Conservation (phyloP, 345 rosid genomes). For the Hevea brasiliensis region DNA sequence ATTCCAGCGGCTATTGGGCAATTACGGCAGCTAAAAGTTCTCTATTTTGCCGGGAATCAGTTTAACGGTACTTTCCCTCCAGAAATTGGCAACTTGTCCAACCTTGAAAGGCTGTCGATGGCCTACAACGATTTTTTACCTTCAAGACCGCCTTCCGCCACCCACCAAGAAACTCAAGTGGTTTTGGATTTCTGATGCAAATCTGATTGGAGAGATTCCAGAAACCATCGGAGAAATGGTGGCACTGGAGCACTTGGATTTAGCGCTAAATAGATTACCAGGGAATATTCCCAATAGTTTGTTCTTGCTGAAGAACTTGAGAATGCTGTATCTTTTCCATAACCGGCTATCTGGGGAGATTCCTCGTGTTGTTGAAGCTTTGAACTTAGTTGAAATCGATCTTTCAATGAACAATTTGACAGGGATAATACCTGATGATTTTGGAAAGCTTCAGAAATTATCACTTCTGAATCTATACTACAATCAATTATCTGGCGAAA, state of each 20-base stretch:
- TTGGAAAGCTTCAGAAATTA: constrained; percentile 46
- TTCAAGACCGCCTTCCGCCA: constrained; percentile 59
- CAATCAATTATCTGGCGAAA: constrained; percentile 53
- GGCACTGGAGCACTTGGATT: constrained; percentile 45
- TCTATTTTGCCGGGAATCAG: constrained; percentile 28
- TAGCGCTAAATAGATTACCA: constrained; percentile 24
- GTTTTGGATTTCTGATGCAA: constrained; percentile 30
- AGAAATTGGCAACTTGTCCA: constrained; percentile 59
- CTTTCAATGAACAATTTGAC: constrained; percentile 49
- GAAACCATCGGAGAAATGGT: constrained; percentile 36
- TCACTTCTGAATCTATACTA: constrained; percentile 24
- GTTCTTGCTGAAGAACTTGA: constrained; percentile 50
- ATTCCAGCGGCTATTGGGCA: constrained; percentile 43
- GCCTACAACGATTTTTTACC: constrained; percentile 44
- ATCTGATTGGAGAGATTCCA: constrained; percentile 56
- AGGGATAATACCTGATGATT: constrained; percentile 49
- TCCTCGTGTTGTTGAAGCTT: constrained; percentile 38
- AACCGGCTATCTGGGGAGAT: constrained; percentile 48
- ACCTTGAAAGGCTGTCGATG: constrained; percentile 52
- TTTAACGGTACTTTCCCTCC: constrained; percentile 43
- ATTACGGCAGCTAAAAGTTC: constrained; percentile 31
- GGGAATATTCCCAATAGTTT: constrained; percentile 45
- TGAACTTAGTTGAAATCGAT: constrained; percentile 35
- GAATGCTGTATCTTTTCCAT: constrained; percentile 20
- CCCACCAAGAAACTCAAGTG: constrained; percentile 42